These are phyloP conservation scores for Fusarium tjaetaba DNA, from an alignment of 2,329 filamentous ascomycete species.

Conservation along the genomic window DNA sequence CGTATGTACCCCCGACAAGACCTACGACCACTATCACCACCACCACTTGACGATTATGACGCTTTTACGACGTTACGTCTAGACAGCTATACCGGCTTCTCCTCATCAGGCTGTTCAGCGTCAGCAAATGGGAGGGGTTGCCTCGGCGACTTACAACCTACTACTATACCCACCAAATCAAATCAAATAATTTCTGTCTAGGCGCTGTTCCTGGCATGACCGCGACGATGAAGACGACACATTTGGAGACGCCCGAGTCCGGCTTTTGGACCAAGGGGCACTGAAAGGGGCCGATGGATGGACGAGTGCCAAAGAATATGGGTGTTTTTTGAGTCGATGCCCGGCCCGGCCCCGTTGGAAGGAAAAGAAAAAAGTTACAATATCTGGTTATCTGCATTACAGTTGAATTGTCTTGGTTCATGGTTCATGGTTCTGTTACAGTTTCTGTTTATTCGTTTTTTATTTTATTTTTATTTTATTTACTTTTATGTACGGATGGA, in stretches of 20 bases:
- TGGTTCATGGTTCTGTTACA: slow-evolving; percentile 25
- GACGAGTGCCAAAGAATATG: slow-evolving; percentile 12
- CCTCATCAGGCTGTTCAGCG: slow-evolving; percentile 45
- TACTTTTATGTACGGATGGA: background rate
- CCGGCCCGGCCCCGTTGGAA: slow-evolving; percentile 28
- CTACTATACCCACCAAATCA: slow-evolving; percentile 50
- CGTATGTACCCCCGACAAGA: slow-evolving; percentile 49
- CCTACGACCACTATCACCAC: slow-evolving; percentile 51
- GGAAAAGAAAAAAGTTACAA: slow-evolving; percentile 45
- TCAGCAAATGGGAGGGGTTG: slow-evolving; percentile 46
- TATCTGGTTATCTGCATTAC: slow-evolving; percentile 36
- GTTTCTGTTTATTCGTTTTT: slow-evolving; percentile 18
- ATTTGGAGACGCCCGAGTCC: slow-evolving; percentile 31
- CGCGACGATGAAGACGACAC: slow-evolving; percentile 45
- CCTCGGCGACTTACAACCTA: slow-evolving; percentile 51
- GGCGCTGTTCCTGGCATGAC: slow-evolving; percentile 48
- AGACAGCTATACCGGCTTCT: slow-evolving; percentile 54
- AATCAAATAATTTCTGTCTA: slow-evolving; percentile 52
- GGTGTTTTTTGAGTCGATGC: slow-evolving; percentile 17
- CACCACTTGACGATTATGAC: slow-evolving; percentile 58
- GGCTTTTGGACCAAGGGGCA: slow-evolving; percentile 28
- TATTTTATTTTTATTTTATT: background rate
- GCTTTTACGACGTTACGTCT: slow-evolving; percentile 59
- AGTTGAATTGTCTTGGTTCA: slow-evolving; percentile 25
- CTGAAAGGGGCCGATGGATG: slow-evolving; percentile 22